These are phyloP conservation scores for Fraxinus xanthoxyloides DNA, from an alignment of 305 asterid species.

Conservation along the genomic window DNA sequence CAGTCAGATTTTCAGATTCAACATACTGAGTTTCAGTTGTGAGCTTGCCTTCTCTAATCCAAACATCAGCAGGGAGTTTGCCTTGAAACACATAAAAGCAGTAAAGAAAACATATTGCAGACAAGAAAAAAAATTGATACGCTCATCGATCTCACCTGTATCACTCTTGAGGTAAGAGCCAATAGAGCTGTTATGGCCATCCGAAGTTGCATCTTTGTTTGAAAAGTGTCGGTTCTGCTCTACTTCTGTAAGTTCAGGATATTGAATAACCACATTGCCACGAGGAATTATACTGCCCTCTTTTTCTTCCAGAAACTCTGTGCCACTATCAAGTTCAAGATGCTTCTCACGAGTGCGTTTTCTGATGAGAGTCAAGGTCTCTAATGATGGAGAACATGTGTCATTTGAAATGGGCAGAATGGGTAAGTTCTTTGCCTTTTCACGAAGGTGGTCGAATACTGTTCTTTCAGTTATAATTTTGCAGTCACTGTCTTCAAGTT, in stretches of 20 bases:
- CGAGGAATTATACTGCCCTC: constrained; percentile 29
- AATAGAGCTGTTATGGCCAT: constrained; percentile 20
- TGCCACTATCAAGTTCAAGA: constrained; percentile 42
- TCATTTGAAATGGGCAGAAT: constrained; percentile 43
- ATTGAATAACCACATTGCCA: constrained; percentile 24
- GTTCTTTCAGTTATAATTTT: constrained; percentile 65
- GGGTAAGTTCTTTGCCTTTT: constrained; percentile 77
- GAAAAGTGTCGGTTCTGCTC: constrained; percentile 28
- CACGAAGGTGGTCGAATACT: constrained; percentile 76
- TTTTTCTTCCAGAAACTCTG: constrained; percentile 39
- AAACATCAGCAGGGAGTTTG: constrained; percentile 27
- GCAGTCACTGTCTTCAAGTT: constrained; percentile 73
- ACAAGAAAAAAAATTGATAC: not conserved
- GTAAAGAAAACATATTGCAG: constrained; percentile 14
- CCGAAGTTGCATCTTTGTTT: constrained; percentile 27
- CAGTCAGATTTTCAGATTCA: constrained; percentile 32
- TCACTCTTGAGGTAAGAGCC: constrained; percentile 25
- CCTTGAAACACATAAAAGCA: constrained; percentile 15
- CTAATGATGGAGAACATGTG: constrained; percentile 58
- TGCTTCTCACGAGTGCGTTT: constrained; percentile 83
- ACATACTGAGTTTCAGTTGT: constrained; percentile 23
- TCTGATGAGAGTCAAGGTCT: constrained; percentile 64
- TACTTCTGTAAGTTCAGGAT: constrained; percentile 30
- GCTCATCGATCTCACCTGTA: constrained; percentile 39
- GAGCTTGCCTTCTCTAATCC: constrained; percentile 32